Percentiles rank a stretch among this genome's conserved stretches.
These are phyloP conservation scores for Phytophthora boehmeriae DNA, from an alignment of 352 stramenopile species.

Conservation along the genomic window DNA sequence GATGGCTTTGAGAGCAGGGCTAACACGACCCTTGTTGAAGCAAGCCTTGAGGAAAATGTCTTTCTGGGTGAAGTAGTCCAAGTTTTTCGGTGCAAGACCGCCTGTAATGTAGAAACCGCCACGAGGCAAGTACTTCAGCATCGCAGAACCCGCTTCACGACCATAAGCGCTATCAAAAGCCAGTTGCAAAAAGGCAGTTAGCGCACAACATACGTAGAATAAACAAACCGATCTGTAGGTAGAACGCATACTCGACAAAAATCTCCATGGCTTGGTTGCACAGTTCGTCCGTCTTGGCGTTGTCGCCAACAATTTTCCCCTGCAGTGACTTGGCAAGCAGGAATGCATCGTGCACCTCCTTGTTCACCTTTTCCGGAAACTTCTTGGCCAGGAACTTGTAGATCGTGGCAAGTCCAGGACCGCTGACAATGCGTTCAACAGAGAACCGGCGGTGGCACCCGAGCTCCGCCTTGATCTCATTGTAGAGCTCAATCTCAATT, in stretches of 20 bases:
- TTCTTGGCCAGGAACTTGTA: slow-evolving; percentile 96
- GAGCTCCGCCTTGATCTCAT: slow-evolving; percentile 88
- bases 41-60: slow-evolving; percentile 83
- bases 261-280: slow-evolving; percentile 93
- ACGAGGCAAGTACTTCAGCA: slow-evolving; percentile 96
- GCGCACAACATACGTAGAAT: slow-evolving; percentile 5
- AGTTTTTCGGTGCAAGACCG: slow-evolving; percentile 97
- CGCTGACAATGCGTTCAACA: slow-evolving; percentile 96
- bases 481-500: slow-evolving; percentile 89
- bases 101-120: slow-evolving; percentile 98
- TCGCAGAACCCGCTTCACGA: slow-evolving; percentile 92
- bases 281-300: slow-evolving; percentile 84
- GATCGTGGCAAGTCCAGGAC: slow-evolving; percentile 94
- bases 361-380: slow-evolving; percentile 88
- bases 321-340: slow-evolving; percentile 64
- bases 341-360: slow-evolving; percentile 76
- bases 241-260: slow-evolving; percentile 86
- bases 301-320: slow-evolving; percentile 86
- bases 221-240: not conserved
- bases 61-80: slow-evolving; percentile 91
- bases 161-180: slow-evolving; percentile 89
- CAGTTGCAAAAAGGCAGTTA: not conserved
- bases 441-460: slow-evolving; percentile 89
- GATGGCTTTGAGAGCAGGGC: slow-evolving; percentile 68
- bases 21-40: slow-evolving; percentile 91